Base-by-base conservation (phyloP, 495 filamentous ascomycete species). In the Aeminium ludgeri region DNA sequence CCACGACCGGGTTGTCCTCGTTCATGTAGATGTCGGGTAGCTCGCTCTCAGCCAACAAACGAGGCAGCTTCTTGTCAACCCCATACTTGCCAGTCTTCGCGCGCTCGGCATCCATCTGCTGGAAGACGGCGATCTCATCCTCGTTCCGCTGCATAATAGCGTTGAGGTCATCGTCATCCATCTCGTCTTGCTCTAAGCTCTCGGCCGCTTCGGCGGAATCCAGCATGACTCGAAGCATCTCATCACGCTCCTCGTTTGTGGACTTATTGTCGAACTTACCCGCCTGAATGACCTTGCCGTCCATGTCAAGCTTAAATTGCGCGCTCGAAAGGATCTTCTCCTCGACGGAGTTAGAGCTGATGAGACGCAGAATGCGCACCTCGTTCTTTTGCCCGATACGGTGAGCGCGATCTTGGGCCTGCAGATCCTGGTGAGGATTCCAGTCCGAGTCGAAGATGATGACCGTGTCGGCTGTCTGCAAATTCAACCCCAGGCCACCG, bases 351-450 rank as follows among this genome's bases (percentile, higher is more conserved):
- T 92, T 91, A 3, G 85, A 87, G 47, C 78, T 94, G 59, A 97
- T 97, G 30, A 97, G 67, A 51, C 89, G 74, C 47, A 97, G 63
- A 53, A 97, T 97, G 20, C 89, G 82, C 27, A 97, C 89, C 63
- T 97, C 89, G 55, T 97, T 97, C 75, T 97, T 97, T 59, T 97
- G 89, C 37, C 89, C 89, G 49, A 97, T 97, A 77, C 89, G 89
- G 74, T 97, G 89, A 17, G 89, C 89, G 75, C 89, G 87, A 77
- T 97, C 89, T 59, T 97, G 89, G 20, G 89, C 89, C 62, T 97
- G 89, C 56, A 97, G 64, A 79, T 97, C 89, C 62, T 97, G 89
- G 61, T 96, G 89, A 53, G 89, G 89, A 64, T 97, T 97, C 89
- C 89, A 97, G 65, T 97, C 89, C 0, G 89, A 97, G 60, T 97